Percentiles rank a stretch among this genome's conserved stretches.
Evolutionary conservation across 345 rosid species (phyloP).

Genomic region (Reutealis trisperma): DNA sequence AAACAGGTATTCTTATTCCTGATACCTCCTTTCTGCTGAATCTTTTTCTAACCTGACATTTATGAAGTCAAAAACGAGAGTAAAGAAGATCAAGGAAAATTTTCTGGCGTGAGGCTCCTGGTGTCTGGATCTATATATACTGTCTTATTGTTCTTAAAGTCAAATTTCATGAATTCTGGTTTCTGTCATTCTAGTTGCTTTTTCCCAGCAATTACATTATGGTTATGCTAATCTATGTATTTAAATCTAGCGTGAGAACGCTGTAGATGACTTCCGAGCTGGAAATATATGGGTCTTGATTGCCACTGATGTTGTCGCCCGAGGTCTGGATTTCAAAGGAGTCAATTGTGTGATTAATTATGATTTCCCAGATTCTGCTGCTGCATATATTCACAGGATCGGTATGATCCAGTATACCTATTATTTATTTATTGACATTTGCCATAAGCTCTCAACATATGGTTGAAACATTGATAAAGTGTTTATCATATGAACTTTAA

Average conservation of each 20-base stretch:
- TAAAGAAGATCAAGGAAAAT: background rate
- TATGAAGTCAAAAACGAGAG: background rate
- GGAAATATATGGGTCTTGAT: slow-evolving; percentile 92
- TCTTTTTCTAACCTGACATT: background rate
- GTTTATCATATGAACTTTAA: background rate
- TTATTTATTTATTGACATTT: background rate
- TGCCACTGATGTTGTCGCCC: slow-evolving; percentile 93
- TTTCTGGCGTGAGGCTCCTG: background rate
- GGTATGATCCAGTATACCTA: slow-evolving; percentile 39
- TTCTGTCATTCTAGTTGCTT: background rate
- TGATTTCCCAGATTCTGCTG: slow-evolving; percentile 87
- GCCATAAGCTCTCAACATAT: background rate
- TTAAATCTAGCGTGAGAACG: slow-evolving; percentile 69
- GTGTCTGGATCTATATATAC: background rate
- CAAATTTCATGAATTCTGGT: background rate
- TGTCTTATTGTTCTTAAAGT: background rate
- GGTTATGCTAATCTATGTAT: slow-evolving; percentile 7
- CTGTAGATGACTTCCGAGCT: slow-evolving; percentile 77
- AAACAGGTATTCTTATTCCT: slow-evolving; percentile 54
- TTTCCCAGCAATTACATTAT: background rate
- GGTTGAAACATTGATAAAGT: background rate
- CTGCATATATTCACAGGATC: slow-evolving; percentile 92
- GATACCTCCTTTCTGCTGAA: slow-evolving; percentile 5
- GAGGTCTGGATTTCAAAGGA: slow-evolving; percentile 99
- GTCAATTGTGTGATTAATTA: slow-evolving; percentile 88